Base-by-base conservation (phyloP, 2,329 filamentous ascomycete genomes). In the Scedosporium dehoogii region DNA sequence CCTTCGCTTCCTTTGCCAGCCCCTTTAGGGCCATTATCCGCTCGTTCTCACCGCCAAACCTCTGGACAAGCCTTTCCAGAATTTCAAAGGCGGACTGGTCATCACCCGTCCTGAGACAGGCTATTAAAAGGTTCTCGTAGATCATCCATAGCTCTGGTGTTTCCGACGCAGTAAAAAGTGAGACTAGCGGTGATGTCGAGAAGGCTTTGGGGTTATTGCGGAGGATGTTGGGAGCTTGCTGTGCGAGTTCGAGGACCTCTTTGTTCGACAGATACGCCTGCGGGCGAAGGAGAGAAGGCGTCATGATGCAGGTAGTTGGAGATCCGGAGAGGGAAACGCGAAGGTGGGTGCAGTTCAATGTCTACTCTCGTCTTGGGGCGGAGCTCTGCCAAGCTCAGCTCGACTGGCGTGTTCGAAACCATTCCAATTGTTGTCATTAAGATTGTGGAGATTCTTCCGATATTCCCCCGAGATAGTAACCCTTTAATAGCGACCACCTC, bases 1-100 rank as follows among this genome's bases (percentile, higher is more conserved):
- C 91, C 48, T 85, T 84, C 1, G 93, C 91, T 75, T 97, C 94
- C 69, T 92, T 88, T 66, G 92, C 87, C 27, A 99, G 75, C 2
- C 93, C 94, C 66, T 84, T 83, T 58, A 97, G 77, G 10, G 89
- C 92, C 82, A 93, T 88, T 59, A 97, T 82, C 67, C 91, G 87
- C 75, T 97, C 91, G 74, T 97, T 96, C 42, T 85, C 80, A 27
- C 83, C 79, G 27, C 93, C 92, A 72, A 99, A 99, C 58, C 94
- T 89, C 64, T 83, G 79, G 4, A 85, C 86, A 56, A 99, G 81
- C 65, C 87, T 84, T 69, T 90, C 84, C 44, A 97, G 81, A 71
- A 90, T 90, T 68, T 86, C 73, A 66, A 85, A 85, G 25, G 94
- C 94, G 25, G 90, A 85, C 66, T 85, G 78, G 68, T 96, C 88